phyloP scores from a whole-genome alignment of 768 basidiomycete genomes.

The Podaxis mareebaensis region DNA sequence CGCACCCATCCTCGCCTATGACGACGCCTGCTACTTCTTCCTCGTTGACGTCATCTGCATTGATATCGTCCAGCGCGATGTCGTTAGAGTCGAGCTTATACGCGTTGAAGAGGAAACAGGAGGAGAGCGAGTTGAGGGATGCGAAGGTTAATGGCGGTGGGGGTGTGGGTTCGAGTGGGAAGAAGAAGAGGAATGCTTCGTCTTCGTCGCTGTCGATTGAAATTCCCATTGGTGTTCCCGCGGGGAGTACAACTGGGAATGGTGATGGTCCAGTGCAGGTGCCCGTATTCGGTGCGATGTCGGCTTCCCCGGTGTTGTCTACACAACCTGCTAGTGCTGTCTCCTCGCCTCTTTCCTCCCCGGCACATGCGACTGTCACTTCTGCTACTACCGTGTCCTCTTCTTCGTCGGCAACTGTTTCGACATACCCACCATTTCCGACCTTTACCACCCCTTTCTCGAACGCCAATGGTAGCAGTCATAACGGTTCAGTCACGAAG shows the following conservation, averaged over 20 bases:
- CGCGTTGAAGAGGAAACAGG: constrained; percentile 3
- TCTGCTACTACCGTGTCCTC: constrained; percentile 10
- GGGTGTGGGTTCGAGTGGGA: not conserved
- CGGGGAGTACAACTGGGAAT: not conserved
- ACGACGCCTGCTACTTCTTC: not conserved
- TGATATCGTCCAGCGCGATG: not conserved
- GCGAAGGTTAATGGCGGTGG: not conserved
- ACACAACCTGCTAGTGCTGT: not conserved
- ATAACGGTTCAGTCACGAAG: not conserved
- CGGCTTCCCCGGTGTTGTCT: not conserved
- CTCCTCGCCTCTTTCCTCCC: not conserved
- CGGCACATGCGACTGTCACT: not conserved
- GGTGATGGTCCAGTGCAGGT: not conserved
- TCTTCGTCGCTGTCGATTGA: constrained; percentile 8
- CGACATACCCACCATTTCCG: constrained; percentile 30
- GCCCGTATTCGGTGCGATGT: not conserved
- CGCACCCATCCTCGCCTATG: not conserved
- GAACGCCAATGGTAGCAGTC: not conserved
- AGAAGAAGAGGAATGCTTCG: not conserved
- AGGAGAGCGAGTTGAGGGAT: constrained; percentile 7
- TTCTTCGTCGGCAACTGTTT: not conserved
- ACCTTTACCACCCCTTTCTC: constrained; percentile 23
- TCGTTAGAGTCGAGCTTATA: constrained; percentile 7
- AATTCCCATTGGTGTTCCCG: constrained; percentile 4
- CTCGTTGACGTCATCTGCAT: not conserved